Conservation (phyloP, 2,329 filamentous ascomycete species). For the Sporothrix curviconia region DNA sequence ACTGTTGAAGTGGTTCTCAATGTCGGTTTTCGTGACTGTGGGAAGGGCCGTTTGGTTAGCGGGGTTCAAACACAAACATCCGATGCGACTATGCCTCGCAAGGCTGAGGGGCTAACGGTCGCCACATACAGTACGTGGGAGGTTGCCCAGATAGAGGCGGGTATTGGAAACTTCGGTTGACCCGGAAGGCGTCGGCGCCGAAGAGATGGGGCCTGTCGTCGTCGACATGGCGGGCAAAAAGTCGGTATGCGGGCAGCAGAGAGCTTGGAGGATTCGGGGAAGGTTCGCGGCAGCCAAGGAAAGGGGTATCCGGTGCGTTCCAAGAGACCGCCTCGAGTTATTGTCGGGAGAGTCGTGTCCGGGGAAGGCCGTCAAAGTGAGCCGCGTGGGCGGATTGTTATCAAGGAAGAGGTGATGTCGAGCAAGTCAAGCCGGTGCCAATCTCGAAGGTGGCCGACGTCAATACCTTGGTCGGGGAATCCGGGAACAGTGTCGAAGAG, state of each 20-base stretch:
- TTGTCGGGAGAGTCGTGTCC: too few species aligned
- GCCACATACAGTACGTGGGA: slow-evolving; percentile 81
- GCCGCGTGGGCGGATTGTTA: too few species aligned
- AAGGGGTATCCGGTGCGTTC: too few species aligned
- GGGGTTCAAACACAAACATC: slow-evolving; percentile 25
- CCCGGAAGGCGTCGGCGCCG: slow-evolving; percentile 1
- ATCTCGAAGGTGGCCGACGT: too few species aligned
- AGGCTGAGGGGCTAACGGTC: background rate
- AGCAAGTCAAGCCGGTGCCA: too few species aligned
- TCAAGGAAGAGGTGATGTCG: too few species aligned
- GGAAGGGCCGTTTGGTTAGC: slow-evolving; percentile 25
- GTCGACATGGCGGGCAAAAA: slow-evolving; percentile 14
- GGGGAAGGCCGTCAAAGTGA: too few species aligned
- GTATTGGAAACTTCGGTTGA: slow-evolving; percentile 80
- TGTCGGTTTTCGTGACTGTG: slow-evolving; percentile 89
- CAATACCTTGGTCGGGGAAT: too few species aligned
- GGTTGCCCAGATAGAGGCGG: slow-evolving; percentile 81
- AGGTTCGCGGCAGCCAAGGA: too few species aligned
- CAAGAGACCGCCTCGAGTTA: too few species aligned
- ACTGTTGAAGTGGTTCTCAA: slow-evolving; percentile 90
- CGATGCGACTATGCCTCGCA: background rate
- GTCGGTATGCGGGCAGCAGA: background rate
- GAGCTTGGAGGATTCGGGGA: background rate
- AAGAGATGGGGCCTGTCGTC: slow-evolving; percentile 10
- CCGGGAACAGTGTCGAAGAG: background rate